phyloP scores from a whole-genome alignment of 1,139 yeast species.

The Protomyces lactucae-debilis region DNA sequence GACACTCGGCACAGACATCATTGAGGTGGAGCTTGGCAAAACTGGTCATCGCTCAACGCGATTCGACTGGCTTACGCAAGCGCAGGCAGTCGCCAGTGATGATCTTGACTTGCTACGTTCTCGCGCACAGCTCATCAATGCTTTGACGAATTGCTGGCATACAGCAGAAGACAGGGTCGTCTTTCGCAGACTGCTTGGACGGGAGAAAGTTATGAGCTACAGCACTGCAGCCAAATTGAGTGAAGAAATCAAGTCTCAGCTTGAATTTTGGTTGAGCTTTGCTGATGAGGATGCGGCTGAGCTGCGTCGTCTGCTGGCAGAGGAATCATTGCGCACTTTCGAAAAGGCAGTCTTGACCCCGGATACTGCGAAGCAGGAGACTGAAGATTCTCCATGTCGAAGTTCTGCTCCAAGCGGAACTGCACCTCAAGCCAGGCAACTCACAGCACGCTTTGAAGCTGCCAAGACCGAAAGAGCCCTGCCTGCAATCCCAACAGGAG shows the following conservation, averaged over 20 bases:
- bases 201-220: background rate
- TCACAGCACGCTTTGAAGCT: too few relatives aligned
- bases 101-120: background rate
- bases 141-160: slow-evolving; percentile 1
- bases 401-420: too few relatives aligned
- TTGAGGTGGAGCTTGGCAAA: background rate
- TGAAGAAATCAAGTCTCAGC: background rate
- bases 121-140: background rate
- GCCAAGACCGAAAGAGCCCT: background rate
- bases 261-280: background rate
- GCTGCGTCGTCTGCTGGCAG: background rate
- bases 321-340: background rate
- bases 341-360: background rate
- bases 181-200: background rate
- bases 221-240: background rate
- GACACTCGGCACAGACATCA: background rate
- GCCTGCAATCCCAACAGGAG: background rate
- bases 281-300: background rate
- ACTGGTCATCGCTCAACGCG: background rate
- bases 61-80: background rate
- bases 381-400: too few relatives aligned
- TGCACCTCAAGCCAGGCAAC: too few relatives aligned
- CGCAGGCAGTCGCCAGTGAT: background rate
- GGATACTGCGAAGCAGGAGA: too few relatives aligned
- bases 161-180: slow-evolving; percentile 13